These are phyloP conservation scores for Boletales sp. DNA, from an alignment of 768 basidiomycete species.

Conservation along the genomic window DNA sequence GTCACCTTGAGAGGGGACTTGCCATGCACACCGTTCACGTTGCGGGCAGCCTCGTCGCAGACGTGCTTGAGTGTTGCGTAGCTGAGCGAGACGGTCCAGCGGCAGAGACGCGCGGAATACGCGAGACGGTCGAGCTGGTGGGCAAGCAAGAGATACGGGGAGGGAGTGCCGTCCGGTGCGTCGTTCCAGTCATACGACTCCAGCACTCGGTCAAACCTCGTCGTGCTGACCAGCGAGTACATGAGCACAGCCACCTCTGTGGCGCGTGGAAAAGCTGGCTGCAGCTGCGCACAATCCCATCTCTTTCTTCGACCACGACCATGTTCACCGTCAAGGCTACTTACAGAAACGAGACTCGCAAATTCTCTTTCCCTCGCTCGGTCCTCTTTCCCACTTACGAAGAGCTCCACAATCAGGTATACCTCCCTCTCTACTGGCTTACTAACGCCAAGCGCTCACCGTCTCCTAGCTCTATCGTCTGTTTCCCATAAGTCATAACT, in stretches of 20 bases:
- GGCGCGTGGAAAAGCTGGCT: no score
- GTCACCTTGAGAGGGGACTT: slow-evolving; percentile 24
- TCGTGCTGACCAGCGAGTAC: slow-evolving; percentile 47
- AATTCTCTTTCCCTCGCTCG: slow-evolving; percentile 52
- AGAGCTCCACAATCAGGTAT: slow-evolving; percentile 61
- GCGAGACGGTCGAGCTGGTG: slow-evolving; percentile 61
- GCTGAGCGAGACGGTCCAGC: slow-evolving; percentile 44
- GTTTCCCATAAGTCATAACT: slow-evolving; percentile 58
- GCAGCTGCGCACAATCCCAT: no score
- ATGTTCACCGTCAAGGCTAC: slow-evolving; percentile 83
- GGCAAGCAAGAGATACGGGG: slow-evolving; percentile 57
- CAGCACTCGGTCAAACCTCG: slow-evolving; percentile 56
- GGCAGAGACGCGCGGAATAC: slow-evolving; percentile 47
- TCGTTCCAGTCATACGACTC: slow-evolving; percentile 54
- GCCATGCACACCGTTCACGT: slow-evolving; percentile 10
- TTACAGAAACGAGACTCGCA: slow-evolving; percentile 66
- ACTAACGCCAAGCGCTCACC: slow-evolving; percentile 19
- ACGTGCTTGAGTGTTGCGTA: slow-evolving; percentile 36
- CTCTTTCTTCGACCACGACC: slow-evolving; percentile 20
- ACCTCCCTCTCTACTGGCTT: slow-evolving; percentile 13
- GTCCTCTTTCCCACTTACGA: slow-evolving; percentile 59
- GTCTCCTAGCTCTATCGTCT: slow-evolving; percentile 59
- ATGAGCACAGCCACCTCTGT: no score
- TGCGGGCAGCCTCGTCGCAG: slow-evolving; percentile 46
- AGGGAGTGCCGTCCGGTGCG: slow-evolving; percentile 44